Evolutionary conservation across 2,329 filamentous ascomycete species (phyloP).

Genomic region (Onygenales sp.): DNA sequence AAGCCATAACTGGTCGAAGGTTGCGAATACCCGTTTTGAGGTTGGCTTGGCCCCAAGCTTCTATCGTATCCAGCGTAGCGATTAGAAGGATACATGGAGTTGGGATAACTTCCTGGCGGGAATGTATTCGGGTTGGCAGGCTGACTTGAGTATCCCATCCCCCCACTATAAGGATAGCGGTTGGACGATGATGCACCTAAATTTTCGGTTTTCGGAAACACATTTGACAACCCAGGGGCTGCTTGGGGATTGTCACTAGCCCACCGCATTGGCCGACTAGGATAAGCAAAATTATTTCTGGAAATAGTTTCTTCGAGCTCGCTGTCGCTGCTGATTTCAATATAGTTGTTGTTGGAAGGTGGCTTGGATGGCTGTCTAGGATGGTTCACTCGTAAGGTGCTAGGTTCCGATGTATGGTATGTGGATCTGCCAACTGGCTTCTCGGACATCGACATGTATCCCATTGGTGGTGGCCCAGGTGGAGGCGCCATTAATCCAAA

Average conservation of each 20-base stretch:
- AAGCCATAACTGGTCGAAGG: background rate
- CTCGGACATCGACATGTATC: background rate
- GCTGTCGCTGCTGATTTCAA: constrained; percentile 9
- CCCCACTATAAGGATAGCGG: background rate
- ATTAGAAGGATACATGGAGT: background rate
- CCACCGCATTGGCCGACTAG: background rate
- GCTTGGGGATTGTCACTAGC: background rate
- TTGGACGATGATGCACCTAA: background rate
- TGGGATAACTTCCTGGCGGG: background rate
- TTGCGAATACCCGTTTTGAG: background rate
- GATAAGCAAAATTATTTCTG: background rate
- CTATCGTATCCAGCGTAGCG: background rate
- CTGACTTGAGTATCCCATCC: background rate
- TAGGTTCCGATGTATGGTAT: background rate
- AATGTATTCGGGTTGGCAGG: background rate
- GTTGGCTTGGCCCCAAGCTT: background rate
- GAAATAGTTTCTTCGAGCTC: constrained; percentile 5
- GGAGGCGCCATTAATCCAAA: background rate
- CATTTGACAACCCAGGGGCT: background rate
- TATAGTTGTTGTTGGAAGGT: background rate
- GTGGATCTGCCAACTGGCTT: background rate
- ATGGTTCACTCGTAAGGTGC: background rate
- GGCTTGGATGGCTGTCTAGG: background rate
- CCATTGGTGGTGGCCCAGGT: background rate
- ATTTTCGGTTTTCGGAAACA: background rate